A percentile compares a stretch with the other conserved stretches of the same genome.
These are phyloP conservation scores for Aspergillus sp. DNA, from an alignment of 2,329 filamentous ascomycete genomes.

Conservation along the genomic window DNA sequence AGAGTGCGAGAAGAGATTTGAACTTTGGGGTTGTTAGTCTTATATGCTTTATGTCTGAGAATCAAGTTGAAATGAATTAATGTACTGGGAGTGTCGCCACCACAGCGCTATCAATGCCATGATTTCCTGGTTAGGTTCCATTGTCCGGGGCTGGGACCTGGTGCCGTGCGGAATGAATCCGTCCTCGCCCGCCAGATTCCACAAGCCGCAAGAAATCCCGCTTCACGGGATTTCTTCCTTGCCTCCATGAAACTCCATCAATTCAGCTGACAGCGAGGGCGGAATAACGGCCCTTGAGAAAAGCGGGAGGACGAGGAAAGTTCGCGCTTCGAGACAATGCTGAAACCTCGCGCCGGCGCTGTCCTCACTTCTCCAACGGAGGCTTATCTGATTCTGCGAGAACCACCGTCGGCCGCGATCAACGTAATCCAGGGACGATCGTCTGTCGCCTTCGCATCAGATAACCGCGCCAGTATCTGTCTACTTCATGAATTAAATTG, in stretches of 20 bases:
- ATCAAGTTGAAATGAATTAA: too few relatives aligned
- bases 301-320: background rate
- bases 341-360: background rate
- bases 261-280: background rate
- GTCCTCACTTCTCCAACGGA: too few relatives aligned
- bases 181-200: background rate
- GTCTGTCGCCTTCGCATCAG: too few relatives aligned
- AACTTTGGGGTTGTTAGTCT: too few relatives aligned
- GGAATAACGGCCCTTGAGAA: background rate
- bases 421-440: background rate
- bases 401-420: background rate
- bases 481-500: too few relatives aligned
- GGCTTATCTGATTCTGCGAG: background rate
- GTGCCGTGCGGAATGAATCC: constrained; percentile 7
- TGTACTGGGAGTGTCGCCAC: too few relatives aligned
- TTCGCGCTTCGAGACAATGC: background rate
- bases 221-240: background rate
- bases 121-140: background rate
- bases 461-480: too few relatives aligned
- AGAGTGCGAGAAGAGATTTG: too few relatives aligned
- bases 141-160: background rate
- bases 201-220: background rate
- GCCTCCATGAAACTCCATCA: background rate
- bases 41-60: too few relatives aligned
- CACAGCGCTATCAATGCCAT: too few relatives aligned